Conservation (phyloP, 1,284 basidiomycete genomes). For the Ceratobasidium sp. region DNA sequence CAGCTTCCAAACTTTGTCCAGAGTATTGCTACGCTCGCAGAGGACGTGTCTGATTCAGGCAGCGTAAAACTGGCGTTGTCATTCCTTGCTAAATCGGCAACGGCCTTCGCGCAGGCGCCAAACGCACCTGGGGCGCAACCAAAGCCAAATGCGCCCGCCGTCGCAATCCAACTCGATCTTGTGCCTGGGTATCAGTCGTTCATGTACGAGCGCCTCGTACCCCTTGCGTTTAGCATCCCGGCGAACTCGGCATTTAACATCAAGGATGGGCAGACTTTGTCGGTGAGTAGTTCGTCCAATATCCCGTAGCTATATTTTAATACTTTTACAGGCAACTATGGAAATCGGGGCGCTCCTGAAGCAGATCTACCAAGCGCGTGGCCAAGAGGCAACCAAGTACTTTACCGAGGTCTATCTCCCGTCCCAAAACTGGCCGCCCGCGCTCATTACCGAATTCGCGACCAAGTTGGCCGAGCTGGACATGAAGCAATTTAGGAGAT, state of each 20-base stretch:
- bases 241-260: slow-evolving; percentile 86
- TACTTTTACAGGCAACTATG: slow-evolving; percentile 76
- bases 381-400: slow-evolving; percentile 87
- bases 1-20: slow-evolving; percentile 76
- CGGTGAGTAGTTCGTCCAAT: slow-evolving; percentile 66
- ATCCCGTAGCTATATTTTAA: neutral
- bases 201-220: slow-evolving; percentile 90
- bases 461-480: slow-evolving; percentile 83
- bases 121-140: slow-evolving; percentile 38
- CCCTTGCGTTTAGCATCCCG: slow-evolving; percentile 86
- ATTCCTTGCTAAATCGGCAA: slow-evolving; percentile 77
- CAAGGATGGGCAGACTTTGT: slow-evolving; percentile 86
- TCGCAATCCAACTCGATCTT: slow-evolving; percentile 58
- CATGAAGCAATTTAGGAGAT: slow-evolving; percentile 87
- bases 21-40: slow-evolving; percentile 70
- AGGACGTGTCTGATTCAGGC: slow-evolving; percentile 77
- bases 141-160: slow-evolving; percentile 37
- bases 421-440: slow-evolving; percentile 86
- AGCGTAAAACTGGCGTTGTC: slow-evolving; percentile 86
- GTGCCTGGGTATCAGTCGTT: slow-evolving; percentile 95
- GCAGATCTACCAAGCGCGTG: slow-evolving; percentile 80
- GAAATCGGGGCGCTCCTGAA: slow-evolving; percentile 91
- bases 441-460: slow-evolving; percentile 83
- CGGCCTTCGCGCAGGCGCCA: slow-evolving; percentile 46
- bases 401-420: slow-evolving; percentile 87